Evolutionary conservation across 106 monocot species (phyloP), one percentile per base, ranked within the genome.

Genomic region (Narthecium ossifragum): DNA sequence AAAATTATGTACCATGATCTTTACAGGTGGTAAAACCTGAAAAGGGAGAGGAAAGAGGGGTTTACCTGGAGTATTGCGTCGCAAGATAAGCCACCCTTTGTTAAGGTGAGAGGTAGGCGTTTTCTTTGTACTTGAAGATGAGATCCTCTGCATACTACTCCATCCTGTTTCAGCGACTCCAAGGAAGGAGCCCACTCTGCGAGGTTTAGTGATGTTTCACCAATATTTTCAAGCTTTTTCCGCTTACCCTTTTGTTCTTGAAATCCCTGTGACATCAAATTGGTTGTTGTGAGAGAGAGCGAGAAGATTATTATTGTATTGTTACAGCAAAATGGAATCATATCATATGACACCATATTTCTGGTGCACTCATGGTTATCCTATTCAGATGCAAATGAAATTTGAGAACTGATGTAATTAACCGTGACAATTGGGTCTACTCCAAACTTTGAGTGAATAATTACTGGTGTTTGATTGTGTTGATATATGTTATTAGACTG

Each of bases 51-150:
- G 24, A n/a, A n/a, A n/a, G n/a, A 12, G 45, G 5, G 23, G 38
- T 76, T 76, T 58, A 85, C 84, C 61, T 69, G 34, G 55, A 85
- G 67, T 11, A 32, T 61, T 8, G 68, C 73, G 38, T 75, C 49
- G 12, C 66, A 25, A 26, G 48, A 48, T 58, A 55, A 61, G 17
- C 60, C 18, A 10, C 69, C 73, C 3, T 50, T 69, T 15, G 8
- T 31, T 21, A 73, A 27, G 45, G 57, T 57, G 41, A 85, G 65
- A 22, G 72, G 68, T 47, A 85, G 28, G 23, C 46, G 48, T 46
- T 66, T 65, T 28, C 40, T 67, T 31, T 78, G 62, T 25, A 22
- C 50, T 3, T 63, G 58, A 50, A 40, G 32, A 28, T 64, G 53
- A 50, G 72, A 54, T 52, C 59, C 58, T 59, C 65, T 63, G 21